Base-by-base conservation (phyloP, 768 basidiomycete species). In the Kondoa subrosea region DNA sequence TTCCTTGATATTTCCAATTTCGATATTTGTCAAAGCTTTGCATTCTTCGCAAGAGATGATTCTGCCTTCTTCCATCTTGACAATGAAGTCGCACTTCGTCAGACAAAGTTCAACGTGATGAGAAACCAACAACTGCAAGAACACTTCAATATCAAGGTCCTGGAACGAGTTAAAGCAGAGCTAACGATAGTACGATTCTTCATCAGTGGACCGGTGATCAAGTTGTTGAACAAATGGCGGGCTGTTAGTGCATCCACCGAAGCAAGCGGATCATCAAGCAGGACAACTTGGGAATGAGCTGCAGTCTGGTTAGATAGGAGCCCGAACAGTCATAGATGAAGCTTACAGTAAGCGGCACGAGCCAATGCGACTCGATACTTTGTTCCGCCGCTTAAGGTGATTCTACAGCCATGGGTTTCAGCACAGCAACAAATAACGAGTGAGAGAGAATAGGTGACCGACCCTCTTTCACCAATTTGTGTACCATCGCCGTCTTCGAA, bases 41-140 rank as follows among this genome's bases (percentile, higher is more conserved):
- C 12, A 50, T 50, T 8, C 40, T 8, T 50, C 40, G 21, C 40
- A 50, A 8, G 40, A 50, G 40, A 29, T 26, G 2, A 73, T 40
- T 15, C 34, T 26, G 3, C 73, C 73, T 1, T 60, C 59, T 8
- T 64, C 32, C 1, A 75, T 27, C 29, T 64, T 40, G 8, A 75
- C 31, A 25, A 69, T 66, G 1, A 34, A 68, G 0, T 27, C 25
- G 0, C 91, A 89, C 30, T 83, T 85, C 0, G 87, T 83, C 1
- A 83, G 81, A 73, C 90, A 90, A 1, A 97, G 80, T 72, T 91
- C 87, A 25, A 92, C 87, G 73, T 95, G 91, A 73, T 99, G 95
- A 2, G 92, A 93, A 61, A 92, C 89, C 25, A 97, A 81, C 33
- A 96, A 80, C 40, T 50, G n/a, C n/a, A n/a, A n/a, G n/a, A n/a